Base-by-base conservation (phyloP, 148 eudicot genomes). In the Rhododendron simsii region DNA sequence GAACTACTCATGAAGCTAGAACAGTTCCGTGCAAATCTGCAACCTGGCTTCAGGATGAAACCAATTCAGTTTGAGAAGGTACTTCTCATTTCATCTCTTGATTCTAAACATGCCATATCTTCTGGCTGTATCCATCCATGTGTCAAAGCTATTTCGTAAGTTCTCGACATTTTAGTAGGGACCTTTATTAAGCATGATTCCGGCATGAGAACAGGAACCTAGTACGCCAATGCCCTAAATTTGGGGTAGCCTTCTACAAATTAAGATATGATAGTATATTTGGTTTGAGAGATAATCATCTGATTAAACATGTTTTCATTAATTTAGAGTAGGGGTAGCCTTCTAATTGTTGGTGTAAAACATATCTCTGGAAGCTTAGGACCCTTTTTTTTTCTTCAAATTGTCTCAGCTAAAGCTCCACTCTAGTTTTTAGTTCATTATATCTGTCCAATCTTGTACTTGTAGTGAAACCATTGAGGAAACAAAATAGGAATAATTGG, bases 41-140 rank as follows among this genome's bases (percentile, higher is more conserved):
- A 89, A 37, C 86, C 94, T 14, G 91, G 90, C 30, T 96, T 91
- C 91, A 94, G 86, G 93, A 92, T 96, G 99, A 95, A 95, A 83
- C 94, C 98, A 21, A 94, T 96, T 89, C 98, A 94, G 86, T 96
- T 96, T 90, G 99, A 96, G 90, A 96, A 96, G 98, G 99, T 96
- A 37, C 83, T 81, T 65, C 26, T 81, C 44, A 44, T 87, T 83
- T 65, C 26, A 45, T 28, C 75, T 73, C 39, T 85, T 4, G 28
- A 53, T 82, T 21, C 33, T 5, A 13, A 45, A 12, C 67, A 15
- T 81, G 44, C 59, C 37, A 30, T 18, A 20, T 28, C 45, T 50
- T 51, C 20, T 33, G 65, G 28, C 30, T 44, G n/a, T 20, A 63
- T 63, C 26, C 57, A 16, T 63, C 50, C n/a, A 6, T 9, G 33